Evolutionary conservation across 2,329 filamentous ascomycete species (phyloP), one percentile per base, ranked within the genome.

Genomic region (Lachnellula hyalina): DNA sequence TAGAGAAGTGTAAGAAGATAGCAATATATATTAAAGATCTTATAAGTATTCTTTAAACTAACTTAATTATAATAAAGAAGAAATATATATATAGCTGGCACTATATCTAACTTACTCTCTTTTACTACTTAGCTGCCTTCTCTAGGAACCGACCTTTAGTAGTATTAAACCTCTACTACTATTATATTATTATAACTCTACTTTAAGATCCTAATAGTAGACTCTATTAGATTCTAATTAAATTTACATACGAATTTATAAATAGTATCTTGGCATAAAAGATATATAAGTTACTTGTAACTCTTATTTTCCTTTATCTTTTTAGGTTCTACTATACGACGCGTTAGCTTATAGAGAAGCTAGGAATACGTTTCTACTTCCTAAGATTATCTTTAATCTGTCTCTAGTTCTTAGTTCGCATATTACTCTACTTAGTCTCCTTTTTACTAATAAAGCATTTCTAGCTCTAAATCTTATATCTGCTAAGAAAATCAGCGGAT

Each of bases 361-460:
- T 59, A 69, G 67, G 34, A 70, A 71, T 52, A 68, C 52, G 6
- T 73, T 73, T 47, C 57, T 57, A 2, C 57, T 74, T 32, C 68
- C 65, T 6, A 62, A 73, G 57, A n/a, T 69, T 44, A 67, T 75
- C 42, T 72, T 68, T 63, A 56, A 72, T 56, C 64, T 55, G 2
- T 71, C 62, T 6, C 61, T 75, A 14, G 59, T 72, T 9, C 65
- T 74, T 19, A 74, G 67, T 57, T 64, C 61, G 5, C 60, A 74
- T 58, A 50, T 70, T 14, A n/a, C 67, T 49, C 63, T 73, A 32
- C 54, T 72, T 8, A 62, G 66, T 21, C 65, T 68, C 4, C 8
- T 40, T 35, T 67, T 69, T 57, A 51, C 58, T 17, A 52, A 68
- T 50, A 48, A 55, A 46, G 63, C 61, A 0, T 69, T 68, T 48